Percentiles rank a stretch among this genome's conserved stretches.
Conservation (phyloP, 2,329 filamentous ascomycete genomes). For the Penicillium freii region DNA sequence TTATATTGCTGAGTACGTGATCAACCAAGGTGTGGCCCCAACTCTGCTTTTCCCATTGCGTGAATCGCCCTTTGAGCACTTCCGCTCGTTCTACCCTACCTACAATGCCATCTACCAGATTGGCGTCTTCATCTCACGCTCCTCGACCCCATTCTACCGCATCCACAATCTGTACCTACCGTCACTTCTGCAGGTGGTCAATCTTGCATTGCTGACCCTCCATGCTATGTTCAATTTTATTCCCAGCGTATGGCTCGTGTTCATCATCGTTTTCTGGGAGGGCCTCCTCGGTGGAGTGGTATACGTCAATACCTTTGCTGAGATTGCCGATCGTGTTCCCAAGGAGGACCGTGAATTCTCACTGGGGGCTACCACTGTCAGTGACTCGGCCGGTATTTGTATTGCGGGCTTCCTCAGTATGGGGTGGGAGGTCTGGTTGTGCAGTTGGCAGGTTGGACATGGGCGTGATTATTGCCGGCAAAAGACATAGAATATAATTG, state of each 20-base stretch:
- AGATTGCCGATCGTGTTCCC: conserved; percentile 81
- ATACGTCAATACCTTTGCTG: conserved; percentile 94
- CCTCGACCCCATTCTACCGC: conserved; percentile 82
- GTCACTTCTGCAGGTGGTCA: conserved; percentile 75
- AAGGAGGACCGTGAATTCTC: conserved; percentile 84
- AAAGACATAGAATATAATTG: neutral
- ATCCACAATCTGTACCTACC: conserved; percentile 79
- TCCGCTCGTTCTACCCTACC: conserved; percentile 86
- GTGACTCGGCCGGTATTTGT: conserved; percentile 87
- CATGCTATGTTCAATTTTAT: conserved; percentile 81
- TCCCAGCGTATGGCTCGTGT: conserved; percentile 82
- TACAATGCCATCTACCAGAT: conserved; percentile 94
- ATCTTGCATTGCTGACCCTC: conserved; percentile 68
- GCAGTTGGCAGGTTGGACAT: conserved; percentile 77
- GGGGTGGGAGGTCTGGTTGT: conserved; percentile 75
- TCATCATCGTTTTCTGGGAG: conserved; percentile 87
- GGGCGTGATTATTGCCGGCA: conserved; percentile 72
- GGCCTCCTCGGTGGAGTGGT: conserved; percentile 85
- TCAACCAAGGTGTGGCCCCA: conserved; percentile 91
- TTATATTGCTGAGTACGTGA: conserved; percentile 94
- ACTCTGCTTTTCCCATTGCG: conserved; percentile 82
- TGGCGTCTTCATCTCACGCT: conserved; percentile 91
- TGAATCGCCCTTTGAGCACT: conserved; percentile 73
- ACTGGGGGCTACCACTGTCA: conserved; percentile 83
- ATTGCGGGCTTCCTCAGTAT: conserved; percentile 83